Evolutionary conservation across 495 filamentous ascomycete genomes (phyloP).

Genomic region (Glutinoglossum americanum): DNA sequence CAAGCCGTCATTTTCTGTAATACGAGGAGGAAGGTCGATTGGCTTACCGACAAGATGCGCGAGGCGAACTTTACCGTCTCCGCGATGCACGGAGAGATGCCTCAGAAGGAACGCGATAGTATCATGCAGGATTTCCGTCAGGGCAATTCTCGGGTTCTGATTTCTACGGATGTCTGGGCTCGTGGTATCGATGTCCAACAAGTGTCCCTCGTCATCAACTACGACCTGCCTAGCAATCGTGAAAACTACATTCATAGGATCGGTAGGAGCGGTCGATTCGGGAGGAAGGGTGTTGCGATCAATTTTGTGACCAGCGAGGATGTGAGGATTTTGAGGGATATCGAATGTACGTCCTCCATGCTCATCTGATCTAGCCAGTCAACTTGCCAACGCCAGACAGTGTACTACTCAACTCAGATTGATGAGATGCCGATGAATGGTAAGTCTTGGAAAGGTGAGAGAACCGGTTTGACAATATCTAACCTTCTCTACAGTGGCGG

Average conservation of each 20-base stretch:
- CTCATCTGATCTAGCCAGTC: background rate
- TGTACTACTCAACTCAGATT: conserved; percentile 95
- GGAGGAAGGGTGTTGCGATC: conserved; percentile 98
- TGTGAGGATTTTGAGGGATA: conserved; percentile 98
- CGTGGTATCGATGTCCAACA: conserved; percentile 99
- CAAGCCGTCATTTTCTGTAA: conserved; percentile 99
- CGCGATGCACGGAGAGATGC: conserved; percentile 99
- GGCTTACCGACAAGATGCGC: conserved; percentile 97
- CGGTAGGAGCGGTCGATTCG: conserved; percentile 95
- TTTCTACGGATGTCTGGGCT: conserved; percentile 89
- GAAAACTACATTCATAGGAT: conserved; percentile 99
- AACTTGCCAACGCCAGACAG: conserved; percentile 15
- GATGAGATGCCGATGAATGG: conserved; percentile 99
- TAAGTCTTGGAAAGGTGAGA: conserved; percentile 5
- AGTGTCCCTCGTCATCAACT: conserved; percentile 98
- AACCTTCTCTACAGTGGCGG: conserved; percentile 26
- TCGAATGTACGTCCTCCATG: conserved; percentile 33
- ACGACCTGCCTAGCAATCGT: conserved; percentile 93
- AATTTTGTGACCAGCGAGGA: conserved; percentile 99
- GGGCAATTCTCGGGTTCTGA: conserved; percentile 90
- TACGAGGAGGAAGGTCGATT: conserved; percentile 98
- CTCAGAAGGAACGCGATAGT: conserved; percentile 85
- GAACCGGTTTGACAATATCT: background rate
- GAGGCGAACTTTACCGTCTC: conserved; percentile 97
- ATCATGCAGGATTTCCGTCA: conserved; percentile 99